A percentile compares a stretch with the other conserved stretches of the same genome.
These are phyloP conservation scores for Gossypium anomalum DNA, from an alignment of 345 rosid genomes.

Conservation along the genomic window DNA sequence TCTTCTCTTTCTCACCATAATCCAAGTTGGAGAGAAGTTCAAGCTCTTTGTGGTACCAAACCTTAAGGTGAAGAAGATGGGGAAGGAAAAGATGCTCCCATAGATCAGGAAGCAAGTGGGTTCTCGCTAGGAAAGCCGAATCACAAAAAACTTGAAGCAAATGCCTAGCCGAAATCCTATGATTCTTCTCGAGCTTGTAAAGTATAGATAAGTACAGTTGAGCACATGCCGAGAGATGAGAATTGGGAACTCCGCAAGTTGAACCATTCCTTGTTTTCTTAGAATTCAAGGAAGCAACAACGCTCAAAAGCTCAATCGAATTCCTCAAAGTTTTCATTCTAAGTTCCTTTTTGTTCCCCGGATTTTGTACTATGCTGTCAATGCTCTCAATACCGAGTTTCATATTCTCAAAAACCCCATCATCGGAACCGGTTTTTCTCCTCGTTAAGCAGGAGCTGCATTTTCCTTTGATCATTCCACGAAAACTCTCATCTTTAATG, in stretches of 20 bases:
- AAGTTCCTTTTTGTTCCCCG: conserved; percentile 23
- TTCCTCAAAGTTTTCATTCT: conserved; percentile 25
- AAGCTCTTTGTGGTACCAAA: conserved; percentile 55
- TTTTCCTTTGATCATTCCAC: conserved; percentile 35
- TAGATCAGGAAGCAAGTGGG: conserved; percentile 63
- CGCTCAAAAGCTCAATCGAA: conserved; percentile 35
- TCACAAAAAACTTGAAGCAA: conserved; percentile 56
- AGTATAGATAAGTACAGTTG: conserved; percentile 51
- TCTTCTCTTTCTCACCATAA: conserved; percentile 31
- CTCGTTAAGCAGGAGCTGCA: conserved; percentile 31
- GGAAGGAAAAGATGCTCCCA: conserved; percentile 74
- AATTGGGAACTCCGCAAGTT: conserved; percentile 49
- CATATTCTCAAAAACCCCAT: conserved; percentile 31
- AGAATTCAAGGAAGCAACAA: conserved; percentile 48
- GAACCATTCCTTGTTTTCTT: conserved; percentile 29
- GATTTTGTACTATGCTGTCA: conserved; percentile 33
- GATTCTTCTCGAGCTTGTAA: conserved; percentile 56
- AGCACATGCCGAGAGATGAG: conserved; percentile 54
- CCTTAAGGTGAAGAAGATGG: conserved; percentile 61
- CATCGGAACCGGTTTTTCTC: conserved; percentile 24
- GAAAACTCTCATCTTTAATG: conserved; percentile 36
- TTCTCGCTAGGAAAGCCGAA: conserved; percentile 49
- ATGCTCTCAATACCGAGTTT: conserved; percentile 38
- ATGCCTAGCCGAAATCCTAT: conserved; percentile 44
- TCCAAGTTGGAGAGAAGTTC: conserved; percentile 31